phyloP scores from a whole-genome alignment of 2,329 filamentous ascomycete genomes.

The Fusarium annulatum region DNA sequence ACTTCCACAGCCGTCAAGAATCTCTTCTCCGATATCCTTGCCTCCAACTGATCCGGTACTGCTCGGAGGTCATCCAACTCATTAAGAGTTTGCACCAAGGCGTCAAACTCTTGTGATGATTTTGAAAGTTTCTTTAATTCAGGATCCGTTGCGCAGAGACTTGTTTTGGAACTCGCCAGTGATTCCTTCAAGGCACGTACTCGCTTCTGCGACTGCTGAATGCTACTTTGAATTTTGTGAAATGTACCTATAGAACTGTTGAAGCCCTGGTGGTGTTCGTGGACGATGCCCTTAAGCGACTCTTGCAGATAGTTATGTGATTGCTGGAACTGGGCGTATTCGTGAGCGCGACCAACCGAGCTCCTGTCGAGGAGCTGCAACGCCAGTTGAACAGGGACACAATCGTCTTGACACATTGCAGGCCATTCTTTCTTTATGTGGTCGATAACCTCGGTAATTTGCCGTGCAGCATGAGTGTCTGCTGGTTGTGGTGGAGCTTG shows the following conservation, averaged over 20 bases:
- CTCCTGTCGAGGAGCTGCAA: slow-evolving; percentile 93
- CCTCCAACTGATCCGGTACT: slow-evolving; percentile 92
- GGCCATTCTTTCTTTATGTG: slow-evolving; percentile 92
- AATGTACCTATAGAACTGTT: slow-evolving; percentile 99
- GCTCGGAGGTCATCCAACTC: slow-evolving; percentile 89
- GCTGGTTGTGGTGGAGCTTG: slow-evolving; percentile 10
- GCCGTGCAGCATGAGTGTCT: slow-evolving; percentile 64
- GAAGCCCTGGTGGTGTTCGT: slow-evolving; percentile 99
- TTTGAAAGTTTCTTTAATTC: slow-evolving; percentile 91
- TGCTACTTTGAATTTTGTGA: slow-evolving; percentile 96
- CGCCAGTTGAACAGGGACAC: slow-evolving; percentile 93
- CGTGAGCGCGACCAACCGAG: slow-evolving; percentile 90
- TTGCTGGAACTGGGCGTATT: slow-evolving; percentile 85
- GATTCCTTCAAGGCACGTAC: slow-evolving; percentile 86
- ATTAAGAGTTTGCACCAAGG: slow-evolving; percentile 83
- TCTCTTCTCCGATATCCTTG: slow-evolving; percentile 93
- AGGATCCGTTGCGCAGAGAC: slow-evolving; percentile 85
- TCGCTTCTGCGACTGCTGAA: slow-evolving; percentile 86
- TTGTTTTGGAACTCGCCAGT: slow-evolving; percentile 82
- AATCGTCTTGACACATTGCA: slow-evolving; percentile 88
- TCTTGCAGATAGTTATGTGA: slow-evolving; percentile 91
- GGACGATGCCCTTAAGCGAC: slow-evolving; percentile 93
- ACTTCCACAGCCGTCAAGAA: slow-evolving; percentile 94
- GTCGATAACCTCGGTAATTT: slow-evolving; percentile 75
- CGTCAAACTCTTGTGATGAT: slow-evolving; percentile 90